Base-by-base conservation (phyloP, 306 rosid genomes). In the Canavalia ensiformis region DNA sequence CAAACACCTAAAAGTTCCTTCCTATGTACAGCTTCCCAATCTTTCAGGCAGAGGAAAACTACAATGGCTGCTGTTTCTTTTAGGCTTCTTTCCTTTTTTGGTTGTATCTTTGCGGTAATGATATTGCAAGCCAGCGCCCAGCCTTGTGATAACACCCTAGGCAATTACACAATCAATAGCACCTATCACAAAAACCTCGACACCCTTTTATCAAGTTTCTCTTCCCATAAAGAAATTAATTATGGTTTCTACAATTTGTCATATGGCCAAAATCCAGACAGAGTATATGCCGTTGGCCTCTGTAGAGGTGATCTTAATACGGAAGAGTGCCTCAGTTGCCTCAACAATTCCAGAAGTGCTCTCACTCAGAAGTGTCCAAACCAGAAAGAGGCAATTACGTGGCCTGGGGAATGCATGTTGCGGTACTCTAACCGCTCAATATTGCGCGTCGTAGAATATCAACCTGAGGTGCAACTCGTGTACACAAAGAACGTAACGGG, bases 221-320 rank as follows among this genome's bases (percentile, higher is more conserved):
- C 39, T 13, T 41, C 83, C 33, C 37, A 54, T 46, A 37, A 33
- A 44, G 18, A 47, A 31, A 47, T 56, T 12, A 13, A 70, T 58
- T 51, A 86, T 4, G 87, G 86, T 41, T 91, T 84, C 70, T 82
- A 67, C 85, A 83, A 76, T 31, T 60, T 77, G 46, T 83, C 89
- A 7, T 35, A 69, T 0, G 91, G 90, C 7, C 2, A 78, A 73
- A 50, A 52, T 52, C 37, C 85, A 13, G 73, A 88, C 59, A 39
- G 37, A 73, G 90, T 76, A 0, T 58, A 81, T 7, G 84, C 62
- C 0, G 71, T 69, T 1, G 90, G 74, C 0, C 33, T 85, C 25
- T 89, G 92, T 44, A 50, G 90, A 68, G 93, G 87, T 31, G 91
- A 89, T 56, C 1, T 80, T 9, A n/a, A 7, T 0, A 25, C 69